Conservation (phyloP, 169 alveolate genomes). For the Eimeria falciformis region DNA sequence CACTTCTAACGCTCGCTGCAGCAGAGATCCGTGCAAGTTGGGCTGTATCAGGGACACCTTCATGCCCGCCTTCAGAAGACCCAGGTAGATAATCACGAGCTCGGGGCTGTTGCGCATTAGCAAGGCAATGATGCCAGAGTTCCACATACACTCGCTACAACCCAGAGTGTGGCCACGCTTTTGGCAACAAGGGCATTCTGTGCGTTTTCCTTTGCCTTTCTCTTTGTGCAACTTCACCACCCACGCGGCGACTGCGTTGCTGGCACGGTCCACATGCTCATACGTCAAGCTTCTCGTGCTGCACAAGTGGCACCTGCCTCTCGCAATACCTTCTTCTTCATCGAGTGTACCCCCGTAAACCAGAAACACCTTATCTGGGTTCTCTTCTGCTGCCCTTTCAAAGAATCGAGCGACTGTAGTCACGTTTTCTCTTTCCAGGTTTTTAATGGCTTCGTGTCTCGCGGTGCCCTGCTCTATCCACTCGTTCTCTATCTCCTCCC, state of each 20-base stretch:
- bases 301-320: conserved; percentile 24
- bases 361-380: conserved; percentile 37
- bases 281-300: conserved; percentile 62
- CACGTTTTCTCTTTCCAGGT: not conserved
- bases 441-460: conserved; percentile 30
- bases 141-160: conserved; percentile 21
- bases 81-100: conserved; percentile 7
- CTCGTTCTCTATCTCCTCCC: conserved; percentile 35
- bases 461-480: conserved; percentile 36
- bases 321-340: not conserved
- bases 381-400: conserved; percentile 30
- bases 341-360: conserved; percentile 34
- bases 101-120: conserved; percentile 71
- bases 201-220: not conserved
- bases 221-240: not conserved
- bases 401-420: conserved; percentile 58
- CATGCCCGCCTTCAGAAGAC: conserved; percentile 66
- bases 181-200: conserved; percentile 1
- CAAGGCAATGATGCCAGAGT: conserved; percentile 25
- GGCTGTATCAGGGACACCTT: conserved; percentile 50
- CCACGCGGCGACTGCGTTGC: conserved; percentile 70
- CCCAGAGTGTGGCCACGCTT: not conserved
- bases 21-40: conserved; percentile 55
- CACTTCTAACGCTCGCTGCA: conserved; percentile 39
- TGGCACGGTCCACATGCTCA: conserved; percentile 56